Evolutionary conservation across 352 stramenopile genomes (phyloP).

Genomic region (Globisporangium abappressorium): DNA sequence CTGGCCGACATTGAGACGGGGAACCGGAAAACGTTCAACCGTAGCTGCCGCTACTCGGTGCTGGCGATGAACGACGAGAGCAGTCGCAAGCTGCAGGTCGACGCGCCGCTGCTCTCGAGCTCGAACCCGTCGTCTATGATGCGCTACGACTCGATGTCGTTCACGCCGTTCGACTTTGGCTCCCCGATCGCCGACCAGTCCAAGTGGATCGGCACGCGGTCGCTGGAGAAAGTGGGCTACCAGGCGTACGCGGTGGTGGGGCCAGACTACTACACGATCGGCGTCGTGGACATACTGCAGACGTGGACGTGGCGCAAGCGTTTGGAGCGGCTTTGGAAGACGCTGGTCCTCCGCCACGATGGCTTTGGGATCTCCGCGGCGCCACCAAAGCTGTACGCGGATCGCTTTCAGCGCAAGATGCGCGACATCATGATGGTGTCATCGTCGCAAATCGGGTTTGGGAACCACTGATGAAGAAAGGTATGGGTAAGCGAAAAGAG

Average conservation of each 20-base stretch:
- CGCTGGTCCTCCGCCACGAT: constrained; percentile 66
- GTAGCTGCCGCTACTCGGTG: constrained; percentile 73
- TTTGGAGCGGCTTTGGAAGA: constrained; percentile 84
- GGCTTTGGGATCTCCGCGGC: constrained; percentile 74
- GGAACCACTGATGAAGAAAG: constrained; percentile 22
- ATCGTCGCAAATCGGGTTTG: constrained; percentile 46
- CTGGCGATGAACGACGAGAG: constrained; percentile 48
- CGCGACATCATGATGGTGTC: constrained; percentile 82
- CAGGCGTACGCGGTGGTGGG: constrained; percentile 74
- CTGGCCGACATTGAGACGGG: constrained; percentile 52
- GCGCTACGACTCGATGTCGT: constrained; percentile 54
- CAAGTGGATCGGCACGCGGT: constrained; percentile 59
- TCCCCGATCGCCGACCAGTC: constrained; percentile 18
- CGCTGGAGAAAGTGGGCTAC: constrained; percentile 63
- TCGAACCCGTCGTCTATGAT: constrained; percentile 7
- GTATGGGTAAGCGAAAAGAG: constrained; percentile 18
- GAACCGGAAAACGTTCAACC: constrained; percentile 52
- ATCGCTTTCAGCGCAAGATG: constrained; percentile 84
- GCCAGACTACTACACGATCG: constrained; percentile 86
- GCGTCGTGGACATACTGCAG: constrained; percentile 90
- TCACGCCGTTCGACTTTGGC: constrained; percentile 30
- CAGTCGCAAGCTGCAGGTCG: constrained; percentile 23
- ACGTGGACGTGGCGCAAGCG: constrained; percentile 85
- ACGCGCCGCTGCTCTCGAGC: constrained; percentile 43
- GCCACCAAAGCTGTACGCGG: constrained; percentile 65